phyloP scores from a whole-genome alignment of 1,284 basidiomycete genomes.

The Naganishia sp. region DNA sequence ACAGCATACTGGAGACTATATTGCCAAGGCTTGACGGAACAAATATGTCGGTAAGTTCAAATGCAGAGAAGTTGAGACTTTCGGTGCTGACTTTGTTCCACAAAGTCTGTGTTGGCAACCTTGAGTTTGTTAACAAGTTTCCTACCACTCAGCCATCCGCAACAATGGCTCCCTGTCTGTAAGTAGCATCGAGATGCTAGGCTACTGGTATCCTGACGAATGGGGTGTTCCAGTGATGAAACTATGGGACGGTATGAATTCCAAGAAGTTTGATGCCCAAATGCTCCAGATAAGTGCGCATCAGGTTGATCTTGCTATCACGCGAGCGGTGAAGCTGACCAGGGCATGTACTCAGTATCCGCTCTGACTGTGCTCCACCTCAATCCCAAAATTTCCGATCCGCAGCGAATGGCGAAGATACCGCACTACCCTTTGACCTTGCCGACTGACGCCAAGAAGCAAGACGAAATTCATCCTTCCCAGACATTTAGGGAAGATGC shows the following conservation, averaged over 20 bases:
- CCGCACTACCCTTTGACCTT: slow-evolving; percentile 7
- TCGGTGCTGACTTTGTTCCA: slow-evolving; percentile 14
- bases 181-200: slow-evolving; percentile 28
- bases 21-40: slow-evolving; percentile 71
- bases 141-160: slow-evolving; percentile 73
- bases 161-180: slow-evolving; percentile 73
- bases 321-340: neutral
- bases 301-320: neutral
- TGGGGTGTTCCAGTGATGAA: slow-evolving; percentile 60
- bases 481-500: neutral
- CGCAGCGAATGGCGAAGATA: slow-evolving; percentile 31
- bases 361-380: slow-evolving; percentile 34
- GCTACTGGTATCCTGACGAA: neutral
- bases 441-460: no score
- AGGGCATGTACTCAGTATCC: slow-evolving; percentile 25
- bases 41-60: slow-evolving; percentile 63
- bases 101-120: slow-evolving; percentile 70
- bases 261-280: slow-evolving; percentile 78
- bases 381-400: slow-evolving; percentile 35
- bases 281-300: slow-evolving; percentile 66
- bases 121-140: slow-evolving; percentile 81
- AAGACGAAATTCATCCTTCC: no score
- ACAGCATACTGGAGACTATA: slow-evolving; percentile 77
- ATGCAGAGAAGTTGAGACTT: slow-evolving; percentile 21
- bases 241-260: slow-evolving; percentile 79